Evolutionary conservation across 2,329 filamentous ascomycete genomes (phyloP).

Genomic region (Cercospora sp.): DNA sequence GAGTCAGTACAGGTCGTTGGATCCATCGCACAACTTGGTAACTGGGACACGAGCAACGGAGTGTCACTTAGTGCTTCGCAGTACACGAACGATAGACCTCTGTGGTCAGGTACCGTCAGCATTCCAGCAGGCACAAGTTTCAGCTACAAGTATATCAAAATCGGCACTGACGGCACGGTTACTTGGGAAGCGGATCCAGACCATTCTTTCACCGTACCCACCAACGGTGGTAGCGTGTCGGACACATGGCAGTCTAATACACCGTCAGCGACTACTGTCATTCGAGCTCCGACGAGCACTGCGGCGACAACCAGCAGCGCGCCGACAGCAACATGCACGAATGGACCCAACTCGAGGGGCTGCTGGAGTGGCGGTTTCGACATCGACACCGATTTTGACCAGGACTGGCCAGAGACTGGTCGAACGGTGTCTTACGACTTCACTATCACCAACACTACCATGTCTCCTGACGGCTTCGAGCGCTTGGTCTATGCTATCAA

Average conservation of each 20-base stretch:
- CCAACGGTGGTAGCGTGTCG: slow-evolving; percentile 41
- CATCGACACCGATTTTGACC: slow-evolving; percentile 40
- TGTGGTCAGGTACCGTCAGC: slow-evolving; percentile 61
- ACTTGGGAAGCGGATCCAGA: slow-evolving; percentile 65
- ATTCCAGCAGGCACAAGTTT: slow-evolving; percentile 59
- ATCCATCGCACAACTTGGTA: slow-evolving; percentile 58
- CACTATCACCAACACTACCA: slow-evolving; percentile 40
- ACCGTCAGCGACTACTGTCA: slow-evolving; percentile 10
- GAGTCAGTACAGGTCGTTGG: slow-evolving; percentile 68
- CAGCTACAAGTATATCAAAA: slow-evolving; percentile 62
- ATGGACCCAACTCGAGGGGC: slow-evolving; percentile 30
- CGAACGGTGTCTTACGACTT: slow-evolving; percentile 38
- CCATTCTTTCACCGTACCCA: slow-evolving; percentile 44
- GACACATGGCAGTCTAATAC: slow-evolving; percentile 41
- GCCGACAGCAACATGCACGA: slow-evolving; percentile 33
- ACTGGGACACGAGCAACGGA: slow-evolving; percentile 58
- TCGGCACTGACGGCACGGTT: slow-evolving; percentile 55
- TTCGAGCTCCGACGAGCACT: slow-evolving; percentile 14
- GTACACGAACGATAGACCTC: slow-evolving; percentile 60
- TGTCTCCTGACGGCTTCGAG: slow-evolving; percentile 49
- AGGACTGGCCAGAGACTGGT: slow-evolving; percentile 37
- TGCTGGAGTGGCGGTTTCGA: slow-evolving; percentile 35
- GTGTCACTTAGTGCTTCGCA: slow-evolving; percentile 58
- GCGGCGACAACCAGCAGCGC: slow-evolving; percentile 23
- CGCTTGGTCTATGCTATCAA: slow-evolving; percentile 55